Conservation (phyloP, 176 grass and related monocot genomes). For the Musa itinerans region DNA sequence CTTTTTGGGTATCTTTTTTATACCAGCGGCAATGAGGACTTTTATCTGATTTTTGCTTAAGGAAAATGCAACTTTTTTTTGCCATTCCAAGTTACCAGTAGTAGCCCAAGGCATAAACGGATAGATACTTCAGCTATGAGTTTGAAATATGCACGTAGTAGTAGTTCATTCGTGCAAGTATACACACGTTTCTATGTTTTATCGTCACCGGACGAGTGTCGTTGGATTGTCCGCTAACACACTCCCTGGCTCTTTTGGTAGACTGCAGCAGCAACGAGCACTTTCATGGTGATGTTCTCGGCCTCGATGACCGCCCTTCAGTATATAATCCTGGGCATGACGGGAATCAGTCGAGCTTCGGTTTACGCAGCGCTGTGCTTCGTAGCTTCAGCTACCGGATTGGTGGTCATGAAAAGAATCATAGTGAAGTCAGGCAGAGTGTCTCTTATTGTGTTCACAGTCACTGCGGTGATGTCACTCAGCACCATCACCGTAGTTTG, state of each 20-base stretch:
- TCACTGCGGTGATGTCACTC: background rate
- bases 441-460: background rate
- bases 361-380: background rate
- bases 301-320: background rate
- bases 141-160: too few relatives aligned
- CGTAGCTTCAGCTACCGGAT: background rate
- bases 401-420: background rate
- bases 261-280: background rate
- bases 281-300: background rate
- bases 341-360: background rate
- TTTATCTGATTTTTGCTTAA: too few relatives aligned
- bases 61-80: too few relatives aligned
- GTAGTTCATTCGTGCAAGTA: too few relatives aligned
- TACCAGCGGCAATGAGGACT: too few relatives aligned
- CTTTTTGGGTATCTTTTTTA: too few relatives aligned
- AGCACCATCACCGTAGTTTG: background rate
- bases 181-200: background rate
- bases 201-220: background rate
- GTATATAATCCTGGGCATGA: background rate
- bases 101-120: too few relatives aligned
- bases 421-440: background rate
- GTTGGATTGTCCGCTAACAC: background rate
- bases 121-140: too few relatives aligned
- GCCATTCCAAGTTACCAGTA: too few relatives aligned
- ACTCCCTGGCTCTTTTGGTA: background rate